A percentile compares a stretch with the other conserved stretches of the same genome.
phyloP scores from a whole-genome alignment of 2,329 filamentous ascomycete species.

The Penicillium janthinellum region DNA sequence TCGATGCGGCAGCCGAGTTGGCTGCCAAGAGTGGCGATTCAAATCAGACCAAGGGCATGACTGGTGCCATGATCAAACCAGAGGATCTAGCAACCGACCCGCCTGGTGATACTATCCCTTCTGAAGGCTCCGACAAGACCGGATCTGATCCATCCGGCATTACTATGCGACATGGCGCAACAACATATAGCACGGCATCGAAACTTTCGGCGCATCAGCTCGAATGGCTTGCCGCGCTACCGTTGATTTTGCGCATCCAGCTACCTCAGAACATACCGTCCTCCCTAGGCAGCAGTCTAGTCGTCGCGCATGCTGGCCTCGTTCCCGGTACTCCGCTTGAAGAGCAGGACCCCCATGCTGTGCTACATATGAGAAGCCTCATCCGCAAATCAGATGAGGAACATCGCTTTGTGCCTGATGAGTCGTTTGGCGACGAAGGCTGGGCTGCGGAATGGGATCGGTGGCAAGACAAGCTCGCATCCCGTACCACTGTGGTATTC shows the following conservation, averaged over 20 bases:
- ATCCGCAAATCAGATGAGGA: not conserved
- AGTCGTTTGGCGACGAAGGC: constrained; percentile 21
- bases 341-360: constrained; percentile 20
- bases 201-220: constrained; percentile 17
- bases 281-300: constrained; percentile 14
- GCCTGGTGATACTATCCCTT: not conserved
- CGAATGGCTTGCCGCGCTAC: constrained; percentile 25
- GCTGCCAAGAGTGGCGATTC: not conserved
- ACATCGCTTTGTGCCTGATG: constrained; percentile 6
- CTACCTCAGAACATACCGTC: constrained; percentile 11
- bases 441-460: constrained; percentile 25
- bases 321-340: constrained; percentile 20
- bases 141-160: not conserved
- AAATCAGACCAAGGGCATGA: not conserved
- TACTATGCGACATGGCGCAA: not conserved
- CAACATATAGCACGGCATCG: constrained; percentile 14
- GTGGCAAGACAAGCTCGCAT: constrained; percentile 20
- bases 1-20: constrained; percentile 21
- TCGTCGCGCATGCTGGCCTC: constrained; percentile 26
- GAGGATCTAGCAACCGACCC: not conserved
- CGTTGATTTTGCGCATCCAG: constrained; percentile 24
- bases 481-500: constrained; percentile 25
- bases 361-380: constrained; percentile 26
- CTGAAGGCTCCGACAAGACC: not conserved
- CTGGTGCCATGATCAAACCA: not conserved